phyloP scores from a whole-genome alignment of 208 protist species.

The Leishmania gerbilli region DNA sequence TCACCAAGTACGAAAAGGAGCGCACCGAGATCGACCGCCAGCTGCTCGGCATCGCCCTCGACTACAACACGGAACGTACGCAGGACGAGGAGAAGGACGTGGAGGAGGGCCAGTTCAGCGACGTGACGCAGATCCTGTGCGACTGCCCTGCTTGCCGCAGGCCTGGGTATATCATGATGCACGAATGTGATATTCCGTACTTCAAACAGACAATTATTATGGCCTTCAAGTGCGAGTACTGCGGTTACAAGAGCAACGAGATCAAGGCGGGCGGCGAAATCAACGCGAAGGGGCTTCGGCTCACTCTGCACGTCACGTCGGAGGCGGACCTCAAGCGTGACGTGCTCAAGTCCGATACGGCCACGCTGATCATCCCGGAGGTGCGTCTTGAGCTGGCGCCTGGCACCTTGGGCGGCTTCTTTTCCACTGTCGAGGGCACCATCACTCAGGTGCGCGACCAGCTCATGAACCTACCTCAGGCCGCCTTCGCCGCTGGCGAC shows the following conservation, averaged over 20 bases:
- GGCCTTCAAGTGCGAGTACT: conserved; percentile 93
- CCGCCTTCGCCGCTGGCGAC: conserved; percentile 75
- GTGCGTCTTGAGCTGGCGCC: conserved; percentile 84
- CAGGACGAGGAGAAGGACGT: conserved; percentile 73
- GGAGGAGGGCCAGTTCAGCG: conserved; percentile 76
- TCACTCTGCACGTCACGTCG: conserved; percentile 72
- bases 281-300: conserved; percentile 62
- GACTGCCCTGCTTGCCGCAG: conserved; percentile 81
- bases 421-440: conserved; percentile 95
- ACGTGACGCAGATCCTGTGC: conserved; percentile 66
- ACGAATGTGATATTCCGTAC: conserved; percentile 92
- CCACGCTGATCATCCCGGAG: conserved; percentile 88
- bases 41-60: conserved; percentile 79
- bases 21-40: conserved; percentile 88
- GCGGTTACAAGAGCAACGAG: conserved; percentile 95
- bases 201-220: conserved; percentile 96
- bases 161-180: conserved; percentile 74
- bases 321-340: conserved; percentile 93
- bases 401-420: conserved; percentile 94
- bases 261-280: conserved; percentile 93
- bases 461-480: conserved; percentile 80
- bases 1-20: conserved; percentile 84
- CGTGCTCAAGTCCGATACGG: conserved; percentile 94
- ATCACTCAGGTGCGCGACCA: conserved; percentile 87
- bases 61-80: conserved; percentile 89